A percentile compares a stretch with the other conserved stretches of the same genome.
Conservation (phyloP, 2,329 filamentous ascomycete genomes). For the Nigrospora sphaerica region DNA sequence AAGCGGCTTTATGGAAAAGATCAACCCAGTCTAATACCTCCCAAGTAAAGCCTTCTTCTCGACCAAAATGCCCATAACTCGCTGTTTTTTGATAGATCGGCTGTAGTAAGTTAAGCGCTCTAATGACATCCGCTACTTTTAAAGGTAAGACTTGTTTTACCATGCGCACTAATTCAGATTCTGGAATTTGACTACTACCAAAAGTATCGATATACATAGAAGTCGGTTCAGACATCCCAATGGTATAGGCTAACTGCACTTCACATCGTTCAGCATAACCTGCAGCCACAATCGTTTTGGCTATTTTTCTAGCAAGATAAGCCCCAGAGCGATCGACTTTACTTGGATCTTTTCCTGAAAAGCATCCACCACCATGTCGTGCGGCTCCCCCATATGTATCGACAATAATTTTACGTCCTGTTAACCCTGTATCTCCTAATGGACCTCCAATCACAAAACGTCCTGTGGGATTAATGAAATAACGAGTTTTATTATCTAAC, state of each 20-base stretch:
- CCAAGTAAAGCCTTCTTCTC: conserved; percentile 96
- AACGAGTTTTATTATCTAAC: conserved; percentile 87
- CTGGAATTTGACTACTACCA: conserved; percentile 83
- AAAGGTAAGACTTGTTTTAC: conserved; percentile 96
- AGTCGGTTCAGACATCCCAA: conserved; percentile 95
- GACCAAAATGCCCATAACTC: conserved; percentile 98
- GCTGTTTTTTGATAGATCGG: conserved; percentile 98
- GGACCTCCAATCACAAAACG: conserved; percentile 99
- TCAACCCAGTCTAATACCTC: no score
- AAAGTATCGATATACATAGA: conserved; percentile 98
- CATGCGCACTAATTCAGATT: conserved; percentile 90
- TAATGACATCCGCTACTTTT: conserved; percentile 95
- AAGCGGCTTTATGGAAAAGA: no score
- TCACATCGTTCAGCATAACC: conserved; percentile 85
- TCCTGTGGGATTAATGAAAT: conserved; percentile 98
- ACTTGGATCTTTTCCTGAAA: conserved; percentile 99
- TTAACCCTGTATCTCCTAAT: conserved; percentile 97
- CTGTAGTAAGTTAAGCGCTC: conserved; percentile 88
- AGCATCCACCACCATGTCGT: conserved; percentile 98
- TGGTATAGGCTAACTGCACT: conserved; percentile 98
- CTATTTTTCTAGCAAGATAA: conserved; percentile 96
- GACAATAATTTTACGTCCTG: conserved; percentile 98
- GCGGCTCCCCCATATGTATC: conserved; percentile 99
- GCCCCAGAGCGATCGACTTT: conserved; percentile 99
- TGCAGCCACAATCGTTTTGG: conserved; percentile 90